A percentile compares a stretch with the other conserved stretches of the same genome.
Conservation (phyloP, 441 rosid genomes). For the Pelargonium fulgidum region DNA sequence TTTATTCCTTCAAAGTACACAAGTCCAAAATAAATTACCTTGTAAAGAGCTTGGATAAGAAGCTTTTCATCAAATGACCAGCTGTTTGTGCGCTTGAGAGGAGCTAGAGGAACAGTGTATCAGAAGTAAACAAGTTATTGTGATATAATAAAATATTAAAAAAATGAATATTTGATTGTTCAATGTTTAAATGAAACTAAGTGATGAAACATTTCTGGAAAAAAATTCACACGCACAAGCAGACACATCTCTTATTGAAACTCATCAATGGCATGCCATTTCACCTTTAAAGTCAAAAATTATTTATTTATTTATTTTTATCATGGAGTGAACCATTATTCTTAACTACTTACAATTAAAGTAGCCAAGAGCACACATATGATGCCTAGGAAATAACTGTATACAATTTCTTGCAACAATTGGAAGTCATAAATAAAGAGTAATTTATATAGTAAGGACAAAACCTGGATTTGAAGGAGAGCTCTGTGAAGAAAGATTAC, state of each 20-base stretch:
- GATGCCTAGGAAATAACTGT: background rate
- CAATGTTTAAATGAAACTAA: too few species aligned
- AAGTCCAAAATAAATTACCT: constrained; percentile 35
- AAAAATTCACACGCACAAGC: too few species aligned
- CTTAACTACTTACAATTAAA: background rate
- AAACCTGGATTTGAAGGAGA: constrained; percentile 50
- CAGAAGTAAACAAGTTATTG: background rate
- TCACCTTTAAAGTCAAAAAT: too few species aligned
- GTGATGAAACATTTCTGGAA: too few species aligned
- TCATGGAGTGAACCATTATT: background rate
- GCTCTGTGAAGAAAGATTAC: constrained; percentile 36
- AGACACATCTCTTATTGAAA: too few species aligned
- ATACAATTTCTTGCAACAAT: background rate
- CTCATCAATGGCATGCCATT: too few species aligned
- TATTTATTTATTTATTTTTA: too few species aligned
- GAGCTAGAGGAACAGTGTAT: constrained; percentile 31
- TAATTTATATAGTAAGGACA: background rate
- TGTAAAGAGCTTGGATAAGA: constrained; percentile 71
- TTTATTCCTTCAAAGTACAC: background rate
- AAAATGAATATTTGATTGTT: too few species aligned
- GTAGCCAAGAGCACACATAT: background rate
- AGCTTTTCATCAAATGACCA: constrained; percentile 90
- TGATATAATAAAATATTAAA: background rate
- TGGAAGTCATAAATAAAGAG: background rate
- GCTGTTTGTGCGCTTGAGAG: constrained; percentile 57